Evolutionary conservation across 352 stramenopile genomes (phyloP).

Genomic region (Globisporangium paddicum): DNA sequence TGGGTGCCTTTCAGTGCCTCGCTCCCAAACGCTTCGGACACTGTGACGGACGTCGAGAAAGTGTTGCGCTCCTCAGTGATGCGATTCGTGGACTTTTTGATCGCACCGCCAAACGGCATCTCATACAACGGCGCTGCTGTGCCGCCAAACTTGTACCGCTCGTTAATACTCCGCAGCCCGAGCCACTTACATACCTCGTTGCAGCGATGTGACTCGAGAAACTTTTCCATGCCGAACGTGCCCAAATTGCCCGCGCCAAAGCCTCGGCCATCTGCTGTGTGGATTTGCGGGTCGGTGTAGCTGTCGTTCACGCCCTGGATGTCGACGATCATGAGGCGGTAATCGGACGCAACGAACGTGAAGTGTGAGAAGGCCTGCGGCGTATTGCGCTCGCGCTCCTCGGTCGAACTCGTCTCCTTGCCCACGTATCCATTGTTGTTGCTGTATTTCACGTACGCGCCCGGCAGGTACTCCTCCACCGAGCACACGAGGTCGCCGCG

Average conservation of each 20-base stretch:
- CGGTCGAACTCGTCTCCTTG: constrained; percentile 70
- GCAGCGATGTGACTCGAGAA: constrained; percentile 80
- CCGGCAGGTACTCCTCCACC: constrained; percentile 72
- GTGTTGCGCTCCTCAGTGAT: constrained; percentile 82
- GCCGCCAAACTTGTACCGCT: constrained; percentile 70
- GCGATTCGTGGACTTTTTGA: constrained; percentile 80
- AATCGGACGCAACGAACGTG: constrained; percentile 80
- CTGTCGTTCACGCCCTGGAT: constrained; percentile 84
- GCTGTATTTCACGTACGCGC: constrained; percentile 85
- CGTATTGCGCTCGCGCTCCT: constrained; percentile 81
- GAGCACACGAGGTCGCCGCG: constrained; percentile 61
- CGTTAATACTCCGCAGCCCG: constrained; percentile 67
- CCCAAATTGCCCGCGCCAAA: constrained; percentile 85
- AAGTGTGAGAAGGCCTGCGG: constrained; percentile 84
- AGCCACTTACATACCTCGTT: constrained; percentile 86
- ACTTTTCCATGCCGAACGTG: constrained; percentile 85
- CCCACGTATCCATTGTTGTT: constrained; percentile 86
- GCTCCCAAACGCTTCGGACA: constrained; percentile 68
- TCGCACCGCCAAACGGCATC: constrained; percentile 70
- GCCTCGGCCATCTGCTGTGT: constrained; percentile 68
- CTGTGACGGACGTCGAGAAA: constrained; percentile 74
- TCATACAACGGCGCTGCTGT: constrained; percentile 74
- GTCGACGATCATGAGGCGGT: constrained; percentile 82
- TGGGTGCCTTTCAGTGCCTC: constrained; percentile 7
- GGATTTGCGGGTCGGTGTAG: constrained; percentile 84